Percentiles rank a stretch among this genome's conserved stretches.
Evolutionary conservation across 345 rosid genomes (phyloP).

Genomic region (Alliaria petiolata): DNA sequence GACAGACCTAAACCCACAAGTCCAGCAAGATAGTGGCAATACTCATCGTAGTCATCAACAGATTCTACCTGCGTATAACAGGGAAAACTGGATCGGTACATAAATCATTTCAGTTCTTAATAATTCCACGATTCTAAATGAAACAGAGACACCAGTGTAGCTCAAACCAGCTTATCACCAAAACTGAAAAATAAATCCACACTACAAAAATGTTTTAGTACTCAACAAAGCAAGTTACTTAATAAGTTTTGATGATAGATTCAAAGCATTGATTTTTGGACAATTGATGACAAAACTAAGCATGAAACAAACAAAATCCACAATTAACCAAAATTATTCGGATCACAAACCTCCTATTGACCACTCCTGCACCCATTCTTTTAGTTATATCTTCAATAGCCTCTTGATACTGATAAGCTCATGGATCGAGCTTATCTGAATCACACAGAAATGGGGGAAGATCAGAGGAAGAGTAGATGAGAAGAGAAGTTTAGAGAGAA

Average conservation of each 20-base stretch:
- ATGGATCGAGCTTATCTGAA: too few species aligned
- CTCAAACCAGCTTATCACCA: conserved; percentile 1
- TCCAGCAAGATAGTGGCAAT: conserved; percentile 97
- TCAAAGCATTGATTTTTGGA: not conserved
- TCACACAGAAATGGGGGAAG: too few species aligned
- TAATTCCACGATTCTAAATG: not conserved
- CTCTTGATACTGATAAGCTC: conserved; percentile 73
- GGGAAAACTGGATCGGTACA: conserved; percentile 9
- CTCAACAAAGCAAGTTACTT: too few species aligned
- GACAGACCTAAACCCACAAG: conserved; percentile 97
- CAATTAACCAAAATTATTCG: not conserved
- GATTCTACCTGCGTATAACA: conserved; percentile 72
- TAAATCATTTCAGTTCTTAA: not conserved
- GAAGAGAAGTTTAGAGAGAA: too few species aligned
- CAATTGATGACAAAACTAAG: not conserved
- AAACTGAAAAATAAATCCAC: not conserved
- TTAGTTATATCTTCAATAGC: conserved; percentile 68
- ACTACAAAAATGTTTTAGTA: conserved; percentile 7
- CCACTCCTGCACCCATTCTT: conserved; percentile 95
- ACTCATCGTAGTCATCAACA: conserved; percentile 84
- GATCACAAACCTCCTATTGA: conserved; percentile 70
- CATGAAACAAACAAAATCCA: not conserved
- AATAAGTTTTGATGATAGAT: too few species aligned
- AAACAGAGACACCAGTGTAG: conserved; percentile 9
- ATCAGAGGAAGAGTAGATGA: too few species aligned